Evolutionary conservation across 2,329 filamentous ascomycete species (phyloP), one percentile per base, ranked within the genome.

Genomic region (Trichoderma sp.): DNA sequence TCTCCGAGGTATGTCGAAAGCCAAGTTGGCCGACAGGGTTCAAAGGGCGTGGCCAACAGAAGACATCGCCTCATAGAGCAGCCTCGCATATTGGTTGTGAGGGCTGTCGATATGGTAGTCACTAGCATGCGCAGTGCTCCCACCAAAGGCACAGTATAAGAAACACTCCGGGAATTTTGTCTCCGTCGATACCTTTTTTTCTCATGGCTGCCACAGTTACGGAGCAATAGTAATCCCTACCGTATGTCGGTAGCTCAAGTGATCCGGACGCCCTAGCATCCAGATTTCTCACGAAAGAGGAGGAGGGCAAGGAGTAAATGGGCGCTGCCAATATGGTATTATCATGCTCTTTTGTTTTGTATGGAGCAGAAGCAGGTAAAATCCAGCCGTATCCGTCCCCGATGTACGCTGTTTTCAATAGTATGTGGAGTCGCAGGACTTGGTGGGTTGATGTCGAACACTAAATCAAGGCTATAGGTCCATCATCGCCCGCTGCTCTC

Each of bases 1-100:
- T n/a, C 31, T 55, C 62, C 62, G 49, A 57, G 62, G 52, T 33
- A 13, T 64, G 33, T 11, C 40, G 52, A 56, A 49, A 43, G 33
- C 52, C 1, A 56, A 27, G 21, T 43, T 19, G 21, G 24, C 21
- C 55, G 19, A 64, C 33, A n/a, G 24, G 19, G 4, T 2, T 3
- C 43, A 16, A 27, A 40, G 47, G 33, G 49, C 49, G 16, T 40
- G n/a, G 21, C 21, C 21, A 33, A 56, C 49, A 47, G 16, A n/a
- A 57, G 11, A 43, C 5, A 13, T 10, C 19, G 13, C 43, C 29
- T 13, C 13, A 27, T 4, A 27, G 29, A 63, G n/a, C 14, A 31
- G 13, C n/a, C 14, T 49, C n/a, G 59, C n/a, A n/a, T 16, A n/a
- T n/a, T 29, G 16, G 47, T 16, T 40, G 27, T 27, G 13, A 31